A percentile compares a stretch with the other conserved stretches of the same genome.
Evolutionary conservation across 108 stramenopile species (phyloP).

Genomic region (Pseudonitzschia pungens): DNA sequence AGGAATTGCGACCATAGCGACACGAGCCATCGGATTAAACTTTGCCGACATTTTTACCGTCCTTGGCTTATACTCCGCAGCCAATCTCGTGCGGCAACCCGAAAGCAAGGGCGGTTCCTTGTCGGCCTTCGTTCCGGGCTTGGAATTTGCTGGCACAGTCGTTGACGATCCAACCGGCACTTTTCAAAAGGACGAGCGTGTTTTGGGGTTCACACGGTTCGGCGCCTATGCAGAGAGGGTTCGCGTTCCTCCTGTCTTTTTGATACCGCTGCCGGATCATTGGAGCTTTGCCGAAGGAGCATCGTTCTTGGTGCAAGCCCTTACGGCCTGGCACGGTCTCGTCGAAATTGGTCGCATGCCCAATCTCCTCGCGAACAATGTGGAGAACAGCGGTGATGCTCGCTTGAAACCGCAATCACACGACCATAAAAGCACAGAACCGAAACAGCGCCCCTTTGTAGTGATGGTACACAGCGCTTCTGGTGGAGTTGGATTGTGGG

Average conservation of each 20-base stretch:
- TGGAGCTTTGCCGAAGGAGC: conserved; percentile 44
- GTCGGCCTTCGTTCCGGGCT: conserved; percentile 36
- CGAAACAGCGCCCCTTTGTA: conserved; percentile 4
- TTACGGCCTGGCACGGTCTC: conserved; percentile 42
- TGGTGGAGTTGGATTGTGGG: conserved; percentile 44
- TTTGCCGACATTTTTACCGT: conserved; percentile 51
- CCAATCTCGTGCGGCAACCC: conserved; percentile 22
- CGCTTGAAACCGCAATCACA: no score
- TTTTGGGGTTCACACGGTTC: conserved; percentile 40
- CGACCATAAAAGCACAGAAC: no score
- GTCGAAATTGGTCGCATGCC: conserved; percentile 34
- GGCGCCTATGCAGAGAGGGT: conserved; percentile 41
- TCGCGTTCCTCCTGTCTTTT: conserved; percentile 21
- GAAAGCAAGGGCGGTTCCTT: background rate
- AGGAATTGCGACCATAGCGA: conserved; percentile 14
- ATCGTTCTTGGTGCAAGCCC: conserved; percentile 35
- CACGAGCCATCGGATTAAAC: conserved; percentile 43
- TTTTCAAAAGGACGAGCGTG: background rate
- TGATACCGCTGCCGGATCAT: conserved; percentile 13
- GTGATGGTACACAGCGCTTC: conserved; percentile 36
- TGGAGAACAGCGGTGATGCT: background rate
- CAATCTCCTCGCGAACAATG: background rate
- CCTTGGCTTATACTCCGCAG: conserved; percentile 43
- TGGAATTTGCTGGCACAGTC: conserved; percentile 44
- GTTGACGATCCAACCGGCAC: conserved; percentile 23